Evolutionary conservation across 352 stramenopile species (phyloP).

Genomic region (Phytophthora meadii): DNA sequence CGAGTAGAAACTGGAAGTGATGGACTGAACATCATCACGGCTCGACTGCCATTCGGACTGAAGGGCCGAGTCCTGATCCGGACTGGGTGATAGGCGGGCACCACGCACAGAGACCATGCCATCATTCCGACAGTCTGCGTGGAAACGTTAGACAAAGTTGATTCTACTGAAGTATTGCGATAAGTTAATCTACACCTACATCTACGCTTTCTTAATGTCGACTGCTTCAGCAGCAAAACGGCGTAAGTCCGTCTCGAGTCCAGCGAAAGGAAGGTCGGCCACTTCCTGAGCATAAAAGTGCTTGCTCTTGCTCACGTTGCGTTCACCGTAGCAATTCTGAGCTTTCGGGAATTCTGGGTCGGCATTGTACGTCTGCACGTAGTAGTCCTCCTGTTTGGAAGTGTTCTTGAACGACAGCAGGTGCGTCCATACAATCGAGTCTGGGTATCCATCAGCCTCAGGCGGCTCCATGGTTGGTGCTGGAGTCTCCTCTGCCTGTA

Average conservation of each 20-base stretch:
- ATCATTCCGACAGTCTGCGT: background rate
- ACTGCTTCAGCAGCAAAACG: constrained; percentile 36
- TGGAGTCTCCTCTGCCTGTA: constrained; percentile 28
- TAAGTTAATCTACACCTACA: constrained; percentile 21
- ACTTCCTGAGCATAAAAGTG: constrained; percentile 37
- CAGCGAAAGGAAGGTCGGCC: constrained; percentile 23
- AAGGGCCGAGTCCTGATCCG: constrained; percentile 7
- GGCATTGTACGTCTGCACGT: constrained; percentile 61
- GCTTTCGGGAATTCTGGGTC: constrained; percentile 48
- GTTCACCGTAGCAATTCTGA: constrained; percentile 72
- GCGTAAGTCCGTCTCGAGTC: constrained; percentile 33
- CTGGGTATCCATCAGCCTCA: constrained; percentile 45
- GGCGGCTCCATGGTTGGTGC: constrained; percentile 29
- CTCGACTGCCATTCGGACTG: background rate
- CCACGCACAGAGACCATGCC: constrained; percentile 8
- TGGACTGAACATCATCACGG: background rate
- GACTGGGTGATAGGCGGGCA: constrained; percentile 27
- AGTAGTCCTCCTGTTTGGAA: constrained; percentile 48
- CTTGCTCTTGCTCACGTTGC: constrained; percentile 34
- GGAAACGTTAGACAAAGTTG: background rate
- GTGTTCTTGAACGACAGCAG: constrained; percentile 64
- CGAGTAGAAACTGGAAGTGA: constrained; percentile 18
- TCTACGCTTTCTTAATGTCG: constrained; percentile 28
- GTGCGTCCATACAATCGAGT: constrained; percentile 74
- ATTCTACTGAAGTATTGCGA: constrained; percentile 5